Conservation (phyloP, 2,329 filamentous ascomycete species). For the Diplodia sapinea region DNA sequence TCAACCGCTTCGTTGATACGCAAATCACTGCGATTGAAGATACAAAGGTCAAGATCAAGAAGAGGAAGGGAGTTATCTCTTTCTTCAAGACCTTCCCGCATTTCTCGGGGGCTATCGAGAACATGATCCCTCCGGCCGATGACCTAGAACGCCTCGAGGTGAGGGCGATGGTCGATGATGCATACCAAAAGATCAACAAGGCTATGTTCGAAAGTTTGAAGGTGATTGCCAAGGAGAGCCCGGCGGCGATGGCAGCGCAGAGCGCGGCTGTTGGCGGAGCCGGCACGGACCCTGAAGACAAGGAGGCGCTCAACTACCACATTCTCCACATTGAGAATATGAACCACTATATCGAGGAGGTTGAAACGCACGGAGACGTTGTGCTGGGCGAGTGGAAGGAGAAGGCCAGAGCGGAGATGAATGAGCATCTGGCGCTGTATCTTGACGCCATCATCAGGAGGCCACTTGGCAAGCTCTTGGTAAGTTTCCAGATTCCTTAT, state of each 20-base stretch:
- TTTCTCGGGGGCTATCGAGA: constrained; percentile 83
- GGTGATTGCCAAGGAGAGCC: constrained; percentile 81
- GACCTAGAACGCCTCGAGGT: constrained; percentile 63
- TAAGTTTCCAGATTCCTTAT: constrained; percentile 39
- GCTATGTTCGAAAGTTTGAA: constrained; percentile 98
- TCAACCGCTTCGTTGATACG: constrained; percentile 89
- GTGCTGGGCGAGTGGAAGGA: constrained; percentile 84
- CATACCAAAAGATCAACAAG: constrained; percentile 87
- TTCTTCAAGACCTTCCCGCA: constrained; percentile 94
- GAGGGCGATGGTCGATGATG: constrained; percentile 79
- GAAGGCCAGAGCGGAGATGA: constrained; percentile 76
- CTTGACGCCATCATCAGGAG: constrained; percentile 85
- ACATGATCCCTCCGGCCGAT: constrained; percentile 67
- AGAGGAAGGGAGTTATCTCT: constrained; percentile 92
- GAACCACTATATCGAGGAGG: constrained; percentile 95
- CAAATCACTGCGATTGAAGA: constrained; percentile 96
- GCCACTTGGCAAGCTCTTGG: constrained; percentile 83
- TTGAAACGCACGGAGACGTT: constrained; percentile 74
- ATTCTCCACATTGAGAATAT: constrained; percentile 98
- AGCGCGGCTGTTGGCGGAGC: constrained; percentile 45
- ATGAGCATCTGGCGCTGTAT: constrained; percentile 87
- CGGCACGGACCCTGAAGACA: constrained; percentile 74
- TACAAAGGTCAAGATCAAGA: constrained; percentile 98
- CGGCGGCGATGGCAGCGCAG: constrained; percentile 59
- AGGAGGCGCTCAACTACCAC: constrained; percentile 95